Evolutionary conservation across 2,329 filamentous ascomycete species (phyloP), one percentile per base, ranked within the genome.

Genomic region (Calonectria pauciramosa): DNA sequence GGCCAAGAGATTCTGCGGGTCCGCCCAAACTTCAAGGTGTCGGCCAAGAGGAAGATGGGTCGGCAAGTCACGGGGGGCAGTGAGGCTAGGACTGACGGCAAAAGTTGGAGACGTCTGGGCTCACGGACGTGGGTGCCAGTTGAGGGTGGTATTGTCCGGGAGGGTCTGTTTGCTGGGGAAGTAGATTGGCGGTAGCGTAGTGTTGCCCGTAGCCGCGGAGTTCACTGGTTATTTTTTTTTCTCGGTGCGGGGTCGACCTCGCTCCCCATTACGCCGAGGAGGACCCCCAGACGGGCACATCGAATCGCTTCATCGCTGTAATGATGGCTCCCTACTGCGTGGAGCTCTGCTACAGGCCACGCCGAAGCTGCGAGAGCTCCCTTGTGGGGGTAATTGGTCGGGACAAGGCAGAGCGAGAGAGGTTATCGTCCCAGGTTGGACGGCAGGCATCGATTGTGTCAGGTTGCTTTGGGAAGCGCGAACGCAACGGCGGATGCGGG

Each of bases 261-360:
- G 80, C 80, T 81, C 59, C 44, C 74, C 76, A 76, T 81, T 81
- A 81, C 68, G 73, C 80, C 80, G 80, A 80, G 76, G 52, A 68
- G 38, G 32, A 47, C 51, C 60, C 67, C 65, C 23, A 14, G 34
- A 68, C 13, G 32, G 30, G 38, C 30, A 63, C n/a, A 14, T 18
- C 26, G 14, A 18, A 34, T 60, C 59, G 49, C 49, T n/a, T 20
- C 18, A 34, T 54, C 23, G 52, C 63, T 44, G 70, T 20, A 44
- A 41, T 68, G 65, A 54, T 30, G 23, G 1, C 23, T 30, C 60
- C 60, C 28, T 49, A 18, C 14, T 26, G 20, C 64, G 56, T 26
- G 36, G 47, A 65, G 68, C 47, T 26, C 44, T 52, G 20, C 38
- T 59, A 64, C 38, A 60, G 60, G 68, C 23, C 54, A 38, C n/a